These are phyloP conservation scores for Arbutus unedo DNA, from an alignment of 148 eudicot genomes.

Conservation along the genomic window DNA sequence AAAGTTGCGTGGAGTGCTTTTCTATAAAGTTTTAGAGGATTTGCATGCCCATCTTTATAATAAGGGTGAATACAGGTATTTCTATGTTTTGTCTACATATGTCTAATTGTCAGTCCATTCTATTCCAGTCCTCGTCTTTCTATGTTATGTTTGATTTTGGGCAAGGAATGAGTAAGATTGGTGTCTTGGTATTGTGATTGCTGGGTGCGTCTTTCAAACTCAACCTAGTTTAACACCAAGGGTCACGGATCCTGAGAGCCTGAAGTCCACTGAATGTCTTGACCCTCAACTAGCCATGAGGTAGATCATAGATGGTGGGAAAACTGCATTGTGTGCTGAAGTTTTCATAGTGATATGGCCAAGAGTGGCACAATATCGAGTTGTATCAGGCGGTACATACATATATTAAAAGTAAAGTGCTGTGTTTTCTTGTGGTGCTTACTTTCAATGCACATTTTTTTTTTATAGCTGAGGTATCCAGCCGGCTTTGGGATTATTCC, in stretches of 20 bases:
- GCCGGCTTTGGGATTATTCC: too few relatives aligned
- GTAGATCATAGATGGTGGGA: conserved; percentile 65
- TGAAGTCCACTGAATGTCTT: conserved; percentile 47
- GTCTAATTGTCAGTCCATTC: neutral
- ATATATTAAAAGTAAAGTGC: too few relatives aligned
- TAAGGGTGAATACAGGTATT: conserved; percentile 88
- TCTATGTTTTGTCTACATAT: neutral
- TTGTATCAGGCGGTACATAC: conserved; percentile 7
- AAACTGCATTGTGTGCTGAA: conserved; percentile 31
- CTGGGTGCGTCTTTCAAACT: conserved; percentile 30
- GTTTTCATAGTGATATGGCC: conserved; percentile 60
- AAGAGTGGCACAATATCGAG: conserved; percentile 61
- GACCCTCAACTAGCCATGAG: conserved; percentile 61
- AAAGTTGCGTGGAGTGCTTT: conserved; percentile 80
- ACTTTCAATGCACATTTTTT: neutral
- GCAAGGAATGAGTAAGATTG: neutral
- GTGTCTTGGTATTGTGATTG: conserved; percentile 7
- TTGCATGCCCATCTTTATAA: conserved; percentile 96
- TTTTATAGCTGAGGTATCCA: too few relatives aligned
- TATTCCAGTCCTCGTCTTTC: neutral
- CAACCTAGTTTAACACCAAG: conserved; percentile 55
- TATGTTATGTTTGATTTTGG: neutral
- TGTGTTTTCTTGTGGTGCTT: neutral
- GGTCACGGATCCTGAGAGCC: conserved; percentile 33
- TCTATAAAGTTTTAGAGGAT: conserved; percentile 92